These are phyloP conservation scores for Leucocoprinus birnbaumii DNA, from an alignment of 768 basidiomycete species.

Conservation along the genomic window DNA sequence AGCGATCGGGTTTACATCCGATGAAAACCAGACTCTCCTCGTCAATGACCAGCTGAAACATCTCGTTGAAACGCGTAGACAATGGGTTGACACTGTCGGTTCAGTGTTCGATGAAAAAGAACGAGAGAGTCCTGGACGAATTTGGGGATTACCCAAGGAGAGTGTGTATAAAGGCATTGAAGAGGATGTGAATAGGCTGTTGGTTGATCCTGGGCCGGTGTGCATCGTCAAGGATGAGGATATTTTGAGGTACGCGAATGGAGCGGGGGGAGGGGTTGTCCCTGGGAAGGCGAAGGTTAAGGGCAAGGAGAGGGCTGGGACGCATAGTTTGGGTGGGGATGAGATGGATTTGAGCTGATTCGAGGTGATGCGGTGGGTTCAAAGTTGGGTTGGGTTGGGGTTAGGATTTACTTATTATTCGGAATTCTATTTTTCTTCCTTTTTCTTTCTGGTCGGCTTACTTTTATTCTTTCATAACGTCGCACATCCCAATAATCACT, in stretches of 20 bases:
- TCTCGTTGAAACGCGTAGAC: slow-evolving; percentile 70
- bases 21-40: slow-evolving; percentile 60
- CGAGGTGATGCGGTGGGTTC: neutral
- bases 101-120: slow-evolving; percentile 75
- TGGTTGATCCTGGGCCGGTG: slow-evolving; percentile 21
- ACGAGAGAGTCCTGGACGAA: slow-evolving; percentile 57
- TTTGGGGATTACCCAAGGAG: slow-evolving; percentile 73
- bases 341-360: slow-evolving; percentile 67
- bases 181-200: slow-evolving; percentile 50
- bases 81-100: slow-evolving; percentile 80
- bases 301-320: slow-evolving; percentile 45
- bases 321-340: slow-evolving; percentile 32
- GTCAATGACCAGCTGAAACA: slow-evolving; percentile 68
- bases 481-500: too few relatives aligned
- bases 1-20: slow-evolving; percentile 64
- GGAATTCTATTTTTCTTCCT: too few relatives aligned
- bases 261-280: slow-evolving; percentile 12
- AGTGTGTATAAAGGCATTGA: slow-evolving; percentile 79
- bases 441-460: too few relatives aligned
- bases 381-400: too few relatives aligned
- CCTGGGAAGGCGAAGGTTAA: slow-evolving; percentile 28
- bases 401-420: too few relatives aligned
- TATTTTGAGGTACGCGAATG: slow-evolving; percentile 13
- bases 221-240: slow-evolving; percentile 14
- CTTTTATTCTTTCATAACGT: too few relatives aligned